Conservation (phyloP, 2,329 filamentous ascomycete species). For the Diaporthe nobilis region DNA sequence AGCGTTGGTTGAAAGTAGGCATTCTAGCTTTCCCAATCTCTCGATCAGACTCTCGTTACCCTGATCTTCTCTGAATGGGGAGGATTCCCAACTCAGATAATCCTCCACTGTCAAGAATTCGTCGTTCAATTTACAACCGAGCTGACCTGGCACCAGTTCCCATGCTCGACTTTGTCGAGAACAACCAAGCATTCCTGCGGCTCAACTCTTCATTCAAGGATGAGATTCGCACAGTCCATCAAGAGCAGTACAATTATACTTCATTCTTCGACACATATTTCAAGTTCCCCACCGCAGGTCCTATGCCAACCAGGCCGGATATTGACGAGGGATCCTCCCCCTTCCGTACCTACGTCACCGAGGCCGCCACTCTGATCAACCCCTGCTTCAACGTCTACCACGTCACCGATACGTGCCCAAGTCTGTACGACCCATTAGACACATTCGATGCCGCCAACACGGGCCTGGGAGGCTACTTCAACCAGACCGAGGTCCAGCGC, state of each 20-base stretch:
- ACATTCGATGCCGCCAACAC: slow-evolving; percentile 69
- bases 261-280: slow-evolving; percentile 71
- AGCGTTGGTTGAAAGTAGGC: slow-evolving; percentile 52
- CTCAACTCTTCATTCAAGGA: slow-evolving; percentile 70
- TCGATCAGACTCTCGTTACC: fast-evolving
- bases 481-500: slow-evolving; percentile 76
- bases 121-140: neutral
- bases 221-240: slow-evolving; percentile 66
- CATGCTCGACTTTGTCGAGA: slow-evolving; percentile 69
- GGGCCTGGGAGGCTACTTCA: slow-evolving; percentile 74
- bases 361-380: slow-evolving; percentile 69
- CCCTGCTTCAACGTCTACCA: slow-evolving; percentile 83
- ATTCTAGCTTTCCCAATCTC: slow-evolving; percentile 53
- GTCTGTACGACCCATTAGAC: slow-evolving; percentile 74
- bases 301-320: slow-evolving; percentile 61
- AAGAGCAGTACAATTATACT: slow-evolving; percentile 71
- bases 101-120: neutral
- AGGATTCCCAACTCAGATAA: neutral
- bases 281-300: slow-evolving; percentile 74
- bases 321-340: slow-evolving; percentile 66
- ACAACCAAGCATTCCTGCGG: slow-evolving; percentile 69
- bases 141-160: slow-evolving; percentile 56
- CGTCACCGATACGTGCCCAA: slow-evolving; percentile 73
- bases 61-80: slow-evolving; percentile 18
- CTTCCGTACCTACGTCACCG: slow-evolving; percentile 65